Evolutionary conservation across 805 yeast genomes (phyloP).

Genomic region (Wickerhamiella azyma): DNA sequence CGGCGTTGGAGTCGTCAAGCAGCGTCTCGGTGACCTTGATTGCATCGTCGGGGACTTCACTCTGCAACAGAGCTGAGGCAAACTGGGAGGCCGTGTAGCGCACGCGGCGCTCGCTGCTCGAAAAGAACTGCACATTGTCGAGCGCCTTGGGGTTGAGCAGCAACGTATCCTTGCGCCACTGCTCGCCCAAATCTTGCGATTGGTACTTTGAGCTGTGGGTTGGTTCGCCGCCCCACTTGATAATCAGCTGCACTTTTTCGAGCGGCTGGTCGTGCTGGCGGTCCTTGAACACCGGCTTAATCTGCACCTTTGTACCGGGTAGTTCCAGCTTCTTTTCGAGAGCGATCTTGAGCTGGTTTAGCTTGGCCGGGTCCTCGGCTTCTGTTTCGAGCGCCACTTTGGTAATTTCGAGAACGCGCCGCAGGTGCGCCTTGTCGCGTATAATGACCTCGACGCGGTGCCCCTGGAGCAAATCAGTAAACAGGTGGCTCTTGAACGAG

Average conservation of each 20-base stretch:
- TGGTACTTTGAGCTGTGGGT: conserved; percentile 95
- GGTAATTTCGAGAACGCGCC: conserved; percentile 74
- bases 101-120: conserved; percentile 91
- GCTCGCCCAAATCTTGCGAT: conserved; percentile 91
- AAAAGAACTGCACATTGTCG: conserved; percentile 71
- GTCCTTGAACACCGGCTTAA: conserved; percentile 51
- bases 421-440: conserved; percentile 73
- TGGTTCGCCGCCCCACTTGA: conserved; percentile 99
- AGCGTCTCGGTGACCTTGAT: conserved; percentile 76
- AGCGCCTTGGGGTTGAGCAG: conserved; percentile 73
- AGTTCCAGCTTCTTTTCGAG: conserved; percentile 76
- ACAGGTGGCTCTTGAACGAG: conserved; percentile 78
- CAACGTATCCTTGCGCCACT: conserved; percentile 80
- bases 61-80: conserved; percentile 63
- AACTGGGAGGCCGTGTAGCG: conserved; percentile 83
- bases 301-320: conserved; percentile 93
- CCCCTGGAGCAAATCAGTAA: conserved; percentile 77
- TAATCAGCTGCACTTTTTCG: conserved; percentile 87
- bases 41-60: conserved; percentile 61
- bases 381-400: conserved; percentile 59
- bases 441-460: conserved; percentile 93
- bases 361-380: conserved; percentile 68
- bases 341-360: conserved; percentile 64
- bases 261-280: conserved; percentile 40
- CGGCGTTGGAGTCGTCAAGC: conserved; percentile 94